A percentile compares a stretch with the other conserved stretches of the same genome.
Conservation (phyloP, 148 eudicot species). For the Rhododendron griersonianum region DNA sequence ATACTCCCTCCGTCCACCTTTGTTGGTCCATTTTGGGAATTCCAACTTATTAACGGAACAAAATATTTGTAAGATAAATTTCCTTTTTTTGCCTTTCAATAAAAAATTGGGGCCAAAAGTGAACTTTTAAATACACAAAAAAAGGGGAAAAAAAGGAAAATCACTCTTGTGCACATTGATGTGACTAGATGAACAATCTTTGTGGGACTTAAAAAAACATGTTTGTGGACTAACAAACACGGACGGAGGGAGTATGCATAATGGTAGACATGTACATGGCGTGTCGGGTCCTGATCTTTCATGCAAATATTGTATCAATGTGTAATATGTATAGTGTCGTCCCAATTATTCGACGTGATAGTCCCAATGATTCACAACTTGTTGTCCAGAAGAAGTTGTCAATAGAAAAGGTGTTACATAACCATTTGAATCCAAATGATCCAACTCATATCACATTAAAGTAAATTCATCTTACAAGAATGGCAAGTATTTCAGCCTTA, state of each 20-base stretch:
- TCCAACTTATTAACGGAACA: too few species aligned
- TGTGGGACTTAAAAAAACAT: too few species aligned
- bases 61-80: too few species aligned
- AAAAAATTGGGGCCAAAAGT: too few species aligned
- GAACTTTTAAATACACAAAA: too few species aligned
- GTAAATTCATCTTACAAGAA: not conserved
- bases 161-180: too few species aligned
- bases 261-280: not conserved
- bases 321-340: not conserved
- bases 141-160: too few species aligned
- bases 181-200: too few species aligned
- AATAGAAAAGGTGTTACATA: not conserved
- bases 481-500: not conserved
- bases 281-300: not conserved
- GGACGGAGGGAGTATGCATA: not conserved
- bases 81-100: too few species aligned
- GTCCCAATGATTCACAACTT: not conserved
- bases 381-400: not conserved
- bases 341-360: not conserved
- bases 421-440: not conserved
- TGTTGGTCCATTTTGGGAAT: too few species aligned
- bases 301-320: not conserved
- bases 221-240: too few species aligned
- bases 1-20: too few species aligned
- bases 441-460: not conserved